Evolutionary conservation across 768 basidiomycete genomes (phyloP).

Genomic region (Suillus lakei): DNA sequence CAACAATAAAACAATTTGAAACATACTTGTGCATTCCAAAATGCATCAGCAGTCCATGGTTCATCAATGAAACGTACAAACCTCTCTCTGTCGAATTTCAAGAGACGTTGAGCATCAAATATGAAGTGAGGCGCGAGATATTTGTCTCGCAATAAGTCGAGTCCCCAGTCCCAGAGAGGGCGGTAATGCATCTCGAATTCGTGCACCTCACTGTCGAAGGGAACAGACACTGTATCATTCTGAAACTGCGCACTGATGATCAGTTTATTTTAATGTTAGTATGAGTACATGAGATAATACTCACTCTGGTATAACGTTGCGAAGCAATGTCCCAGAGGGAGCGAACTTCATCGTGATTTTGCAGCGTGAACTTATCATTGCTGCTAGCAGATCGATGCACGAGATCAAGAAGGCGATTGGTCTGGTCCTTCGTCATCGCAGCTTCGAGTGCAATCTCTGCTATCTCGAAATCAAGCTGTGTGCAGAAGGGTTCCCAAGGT

Average conservation of each 20-base stretch:
- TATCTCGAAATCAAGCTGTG: constrained; percentile 35
- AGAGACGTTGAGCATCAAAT: constrained; percentile 38
- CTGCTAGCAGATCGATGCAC: constrained; percentile 10
- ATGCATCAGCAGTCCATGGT: constrained; percentile 41
- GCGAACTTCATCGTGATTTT: constrained; percentile 21
- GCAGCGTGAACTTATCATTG: constrained; percentile 20
- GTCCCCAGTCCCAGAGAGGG: constrained; percentile 32
- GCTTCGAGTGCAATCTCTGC: constrained; percentile 29
- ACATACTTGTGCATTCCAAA: constrained; percentile 43
- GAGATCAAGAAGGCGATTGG: constrained; percentile 24
- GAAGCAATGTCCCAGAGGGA: constrained; percentile 25
- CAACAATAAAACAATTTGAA: not conserved
- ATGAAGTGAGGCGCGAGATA: constrained; percentile 25
- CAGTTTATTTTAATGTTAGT: not conserved
- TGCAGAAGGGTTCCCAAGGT: constrained; percentile 37
- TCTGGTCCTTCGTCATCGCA: constrained; percentile 22
- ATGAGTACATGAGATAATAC: not conserved
- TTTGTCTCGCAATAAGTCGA: constrained; percentile 32
- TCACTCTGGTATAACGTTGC: constrained; percentile 12
- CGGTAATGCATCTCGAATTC: constrained; percentile 26
- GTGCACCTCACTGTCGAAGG: constrained; percentile 19
- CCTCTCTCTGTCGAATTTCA: constrained; percentile 28
- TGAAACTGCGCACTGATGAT: constrained; percentile 16
- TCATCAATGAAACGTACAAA: constrained; percentile 39
- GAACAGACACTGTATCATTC: constrained; percentile 18